phyloP scores from a whole-genome alignment of 305 asterid species.

The Fraxinus paxiana region DNA sequence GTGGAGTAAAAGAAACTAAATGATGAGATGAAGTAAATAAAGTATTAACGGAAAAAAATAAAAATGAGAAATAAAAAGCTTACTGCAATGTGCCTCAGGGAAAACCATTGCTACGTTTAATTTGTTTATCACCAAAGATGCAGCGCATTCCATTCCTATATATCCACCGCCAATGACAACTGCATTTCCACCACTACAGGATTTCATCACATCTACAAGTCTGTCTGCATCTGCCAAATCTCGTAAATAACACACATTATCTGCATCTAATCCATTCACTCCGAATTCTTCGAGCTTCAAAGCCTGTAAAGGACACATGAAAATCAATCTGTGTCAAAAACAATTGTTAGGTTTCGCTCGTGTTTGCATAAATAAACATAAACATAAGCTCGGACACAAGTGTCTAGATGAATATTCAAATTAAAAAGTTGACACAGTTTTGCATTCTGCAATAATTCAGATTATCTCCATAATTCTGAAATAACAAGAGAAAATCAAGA shows the following conservation, averaged over 20 bases:
- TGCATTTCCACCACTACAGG: conserved; percentile 64
- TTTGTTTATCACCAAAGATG: conserved; percentile 72
- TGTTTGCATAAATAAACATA: not conserved
- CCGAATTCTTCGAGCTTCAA: conserved; percentile 91
- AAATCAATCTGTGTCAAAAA: conserved; percentile 22
- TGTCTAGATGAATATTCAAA: not conserved
- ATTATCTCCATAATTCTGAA: not conserved
- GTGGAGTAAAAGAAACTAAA: not conserved
- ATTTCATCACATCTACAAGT: conserved; percentile 58
- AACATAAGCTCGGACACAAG: not conserved
- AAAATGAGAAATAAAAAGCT: conserved; percentile 26
- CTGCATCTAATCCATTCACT: conserved; percentile 65
- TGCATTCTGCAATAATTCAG: not conserved
- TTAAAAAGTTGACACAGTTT: not conserved
- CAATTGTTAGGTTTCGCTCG: not conserved
- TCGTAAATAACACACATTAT: conserved; percentile 69
- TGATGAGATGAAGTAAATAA: not conserved
- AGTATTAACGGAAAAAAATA: not conserved
- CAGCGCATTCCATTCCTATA: conserved; percentile 91
- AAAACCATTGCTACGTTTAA: conserved; percentile 76
- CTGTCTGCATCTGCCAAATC: conserved; percentile 74
- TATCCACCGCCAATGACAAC: conserved; percentile 87
- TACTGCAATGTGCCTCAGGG: conserved; percentile 78
- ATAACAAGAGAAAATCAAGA: not conserved
- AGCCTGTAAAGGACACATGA: conserved; percentile 42